Evolutionary conservation across 169 alveolate species (phyloP), one percentile per base, ranked within the genome.

Genomic region (Besnoitia besnoiti): DNA sequence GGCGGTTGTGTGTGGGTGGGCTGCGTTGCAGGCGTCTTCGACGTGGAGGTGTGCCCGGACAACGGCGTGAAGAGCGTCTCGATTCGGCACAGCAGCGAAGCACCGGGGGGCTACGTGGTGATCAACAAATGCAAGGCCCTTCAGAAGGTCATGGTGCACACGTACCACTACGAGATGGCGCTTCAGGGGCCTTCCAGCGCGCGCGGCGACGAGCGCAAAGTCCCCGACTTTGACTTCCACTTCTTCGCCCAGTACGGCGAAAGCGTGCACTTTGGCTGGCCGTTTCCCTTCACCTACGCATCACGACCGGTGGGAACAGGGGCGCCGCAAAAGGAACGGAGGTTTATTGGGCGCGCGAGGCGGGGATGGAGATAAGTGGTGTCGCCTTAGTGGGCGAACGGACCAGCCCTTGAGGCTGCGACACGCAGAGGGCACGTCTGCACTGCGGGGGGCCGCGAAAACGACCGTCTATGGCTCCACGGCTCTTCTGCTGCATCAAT

Each of bases 191-290:
- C 82, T 1, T 16, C 27, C 47, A 51, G 61, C 27, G 90, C 33
- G 85, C n/a, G 50, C 90, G 75, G 27, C 84, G 59, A 37, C 4
- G 87, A 24, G 19, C 37, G 85, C 35, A 90, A 59, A 44, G 50
- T 77, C 7, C 93, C 93, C 30, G 93, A 90, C n/a, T 79, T 79
- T 35, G 93, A 90, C 73, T 90, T 93, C 90, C 94, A 94, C 91
- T 95, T 95, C 92, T 92, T 94, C 84, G 93, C 94, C 46, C 90
- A 90, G 30, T 95, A 95, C 82, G 96, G 97, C 40, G 95, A 97
- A 80, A 85, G 94, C 39, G 94, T 95, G 50, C 96, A 95, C 87
- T 95, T 96, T 75, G 98, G 98, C 14, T 97, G 98, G 98, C 97
- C 97, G 16, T 95, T 96, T 85, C 98, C 98, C 27, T 97, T 96